Percentiles rank a stretch among this genome's conserved stretches.
Conservation (phyloP, 1,284 basidiomycete species). For the Boletellus deceptivus region DNA sequence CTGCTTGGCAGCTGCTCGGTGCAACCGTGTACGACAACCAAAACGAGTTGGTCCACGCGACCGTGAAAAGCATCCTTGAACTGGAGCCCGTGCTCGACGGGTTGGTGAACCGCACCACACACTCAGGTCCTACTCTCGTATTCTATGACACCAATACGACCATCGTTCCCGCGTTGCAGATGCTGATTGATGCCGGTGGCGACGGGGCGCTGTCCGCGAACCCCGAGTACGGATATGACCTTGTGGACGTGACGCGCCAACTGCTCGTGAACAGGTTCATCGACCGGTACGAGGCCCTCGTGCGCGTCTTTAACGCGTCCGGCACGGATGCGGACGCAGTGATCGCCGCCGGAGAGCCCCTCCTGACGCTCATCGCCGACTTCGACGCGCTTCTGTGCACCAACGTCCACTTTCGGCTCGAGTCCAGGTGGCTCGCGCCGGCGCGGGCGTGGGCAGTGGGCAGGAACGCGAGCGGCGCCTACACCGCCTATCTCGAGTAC, state of each 20-base stretch:
- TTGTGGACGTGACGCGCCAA: conserved; percentile 44
- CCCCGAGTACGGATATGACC: conserved; percentile 41
- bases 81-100: conserved; percentile 35
- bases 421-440: conserved; percentile 35
- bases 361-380: conserved; percentile 36
- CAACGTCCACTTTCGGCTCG: conserved; percentile 36
- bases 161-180: conserved; percentile 37
- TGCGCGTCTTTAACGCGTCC: conserved; percentile 30
- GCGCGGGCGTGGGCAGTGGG: not conserved
- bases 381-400: conserved; percentile 39
- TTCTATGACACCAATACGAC: conserved; percentile 41
- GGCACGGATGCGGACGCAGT: conserved; percentile 22
- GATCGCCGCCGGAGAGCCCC: conserved; percentile 22
- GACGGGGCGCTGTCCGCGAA: conserved; percentile 19
- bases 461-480: conserved; percentile 24
- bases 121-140: conserved; percentile 33
- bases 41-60: conserved; percentile 35
- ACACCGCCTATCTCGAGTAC: conserved; percentile 39
- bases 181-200: conserved; percentile 31
- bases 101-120: conserved; percentile 35
- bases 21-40: conserved; percentile 41
- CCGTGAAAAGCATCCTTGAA: conserved; percentile 43
- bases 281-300: conserved; percentile 33
- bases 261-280: conserved; percentile 42
- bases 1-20: conserved; percentile 40